Conservation (phyloP, 116 monocot species). For the Trichopus zeylanicus region DNA sequence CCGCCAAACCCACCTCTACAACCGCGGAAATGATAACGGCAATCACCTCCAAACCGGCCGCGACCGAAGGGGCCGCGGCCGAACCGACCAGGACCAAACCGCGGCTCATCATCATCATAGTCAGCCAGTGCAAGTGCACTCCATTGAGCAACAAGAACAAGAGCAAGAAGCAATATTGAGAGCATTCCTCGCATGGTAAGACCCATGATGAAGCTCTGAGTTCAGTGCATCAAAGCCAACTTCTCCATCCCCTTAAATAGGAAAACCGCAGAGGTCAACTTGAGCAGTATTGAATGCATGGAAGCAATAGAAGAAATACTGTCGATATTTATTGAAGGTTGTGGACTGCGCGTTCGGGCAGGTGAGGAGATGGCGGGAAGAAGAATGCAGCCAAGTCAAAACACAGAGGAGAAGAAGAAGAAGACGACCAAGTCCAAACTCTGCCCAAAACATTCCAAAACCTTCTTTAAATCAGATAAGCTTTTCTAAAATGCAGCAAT, state of each 20-base stretch:
- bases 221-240: conserved; percentile 32
- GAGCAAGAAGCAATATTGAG: background rate
- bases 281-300: background rate
- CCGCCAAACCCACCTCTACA: background rate
- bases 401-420: too few species aligned
- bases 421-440: background rate
- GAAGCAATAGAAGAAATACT: background rate
- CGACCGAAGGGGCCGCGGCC: background rate
- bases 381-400: background rate
- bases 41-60: conserved; percentile 1
- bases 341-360: background rate
- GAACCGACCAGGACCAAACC: background rate
- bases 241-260: conserved; percentile 9
- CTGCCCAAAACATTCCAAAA: background rate
- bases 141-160: background rate
- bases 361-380: background rate
- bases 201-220: conserved; percentile 40
- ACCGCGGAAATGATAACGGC: background rate
- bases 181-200: conserved; percentile 29
- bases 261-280: background rate
- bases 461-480: background rate
- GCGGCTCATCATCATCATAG: background rate
- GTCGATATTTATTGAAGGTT: too few species aligned
- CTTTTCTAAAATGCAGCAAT: background rate
- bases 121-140: conserved; percentile 1